These are phyloP conservation scores for Salvia miltiorrhiza DNA, from an alignment of 257 asterid genomes.

Conservation along the genomic window DNA sequence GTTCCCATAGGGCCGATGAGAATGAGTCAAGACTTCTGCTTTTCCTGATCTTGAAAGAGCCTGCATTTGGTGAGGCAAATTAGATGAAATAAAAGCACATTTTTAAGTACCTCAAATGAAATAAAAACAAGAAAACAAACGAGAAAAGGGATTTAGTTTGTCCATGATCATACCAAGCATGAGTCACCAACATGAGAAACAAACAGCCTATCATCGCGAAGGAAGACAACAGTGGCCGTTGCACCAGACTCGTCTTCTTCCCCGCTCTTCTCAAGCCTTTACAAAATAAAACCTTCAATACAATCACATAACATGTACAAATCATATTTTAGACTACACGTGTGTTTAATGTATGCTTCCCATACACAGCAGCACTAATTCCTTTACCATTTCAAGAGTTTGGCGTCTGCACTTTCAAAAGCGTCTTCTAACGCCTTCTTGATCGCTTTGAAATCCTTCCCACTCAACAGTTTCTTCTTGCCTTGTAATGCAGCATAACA, in stretches of 20 bases:
- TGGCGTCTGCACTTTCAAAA: slow-evolving; percentile 61
- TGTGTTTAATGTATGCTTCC: background rate
- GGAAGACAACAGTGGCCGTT: slow-evolving; percentile 77
- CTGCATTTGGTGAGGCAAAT: slow-evolving; percentile 32
- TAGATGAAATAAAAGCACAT: background rate
- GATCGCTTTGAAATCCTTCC: slow-evolving; percentile 54
- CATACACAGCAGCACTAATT: background rate
- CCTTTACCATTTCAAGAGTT: slow-evolving; percentile 66
- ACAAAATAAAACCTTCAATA: slow-evolving; percentile 75
- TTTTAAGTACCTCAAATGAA: background rate
- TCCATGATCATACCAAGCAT: slow-evolving; percentile 49
- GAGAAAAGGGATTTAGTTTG: background rate
- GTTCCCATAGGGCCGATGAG: slow-evolving; percentile 94
- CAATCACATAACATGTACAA: slow-evolving; percentile 39
- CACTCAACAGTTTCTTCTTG: slow-evolving; percentile 50
- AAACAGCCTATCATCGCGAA: slow-evolving; percentile 51
- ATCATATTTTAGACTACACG: slow-evolving; percentile 30
- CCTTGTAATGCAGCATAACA: slow-evolving; percentile 73
- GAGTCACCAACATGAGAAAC: slow-evolving; percentile 94
- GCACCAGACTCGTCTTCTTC: slow-evolving; percentile 85
- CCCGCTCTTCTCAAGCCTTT: slow-evolving; percentile 77
- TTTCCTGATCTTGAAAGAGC: slow-evolving; percentile 77
- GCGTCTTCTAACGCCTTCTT: slow-evolving; percentile 68
- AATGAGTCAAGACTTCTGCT: slow-evolving; percentile 56
- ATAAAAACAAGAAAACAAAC: background rate